A percentile compares a stretch with the other conserved stretches of the same genome.
These are phyloP conservation scores for Chrysanthemum lavandulifolium DNA, from an alignment of 129 eudicot species.

Conservation along the genomic window DNA sequence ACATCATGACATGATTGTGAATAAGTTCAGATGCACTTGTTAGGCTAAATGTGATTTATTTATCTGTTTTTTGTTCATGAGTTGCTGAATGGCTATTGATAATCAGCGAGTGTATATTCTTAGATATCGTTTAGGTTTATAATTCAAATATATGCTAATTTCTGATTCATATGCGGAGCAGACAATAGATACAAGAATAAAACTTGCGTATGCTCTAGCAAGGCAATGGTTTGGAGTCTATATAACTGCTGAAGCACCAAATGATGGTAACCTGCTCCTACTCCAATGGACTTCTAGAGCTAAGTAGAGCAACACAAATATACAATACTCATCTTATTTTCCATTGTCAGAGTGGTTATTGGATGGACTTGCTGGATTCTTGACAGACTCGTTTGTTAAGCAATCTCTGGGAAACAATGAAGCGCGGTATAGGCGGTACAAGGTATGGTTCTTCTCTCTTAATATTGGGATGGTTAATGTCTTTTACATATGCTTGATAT, in stretches of 20 bases:
- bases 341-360: conserved; percentile 77
- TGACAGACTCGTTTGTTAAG: conserved; percentile 83
- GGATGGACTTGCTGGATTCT: conserved; percentile 96
- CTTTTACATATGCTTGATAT: conserved; percentile 15
- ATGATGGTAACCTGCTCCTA: conserved; percentile 64
- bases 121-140: conserved; percentile 16
- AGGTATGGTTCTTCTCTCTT: conserved; percentile 46
- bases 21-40: no score
- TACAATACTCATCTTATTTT: conserved; percentile 22
- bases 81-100: conserved; percentile 5
- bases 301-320: background rate
- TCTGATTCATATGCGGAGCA: conserved; percentile 28
- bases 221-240: conserved; percentile 99
- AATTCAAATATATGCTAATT: conserved; percentile 24
- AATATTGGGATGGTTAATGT: background rate
- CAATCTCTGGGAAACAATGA: conserved; percentile 91
- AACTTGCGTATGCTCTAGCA: conserved; percentile 91
- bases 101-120: conserved; percentile 8
- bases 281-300: background rate
- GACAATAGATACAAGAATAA: conserved; percentile 90
- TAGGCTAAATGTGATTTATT: background rate
- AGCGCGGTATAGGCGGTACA: conserved; percentile 90
- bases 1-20: no score
- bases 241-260: conserved; percentile 84
- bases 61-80: conserved; percentile 6